Evolutionary conservation across 352 stramenopile genomes (phyloP).

Genomic region (Phytophthora hibernalis): DNA sequence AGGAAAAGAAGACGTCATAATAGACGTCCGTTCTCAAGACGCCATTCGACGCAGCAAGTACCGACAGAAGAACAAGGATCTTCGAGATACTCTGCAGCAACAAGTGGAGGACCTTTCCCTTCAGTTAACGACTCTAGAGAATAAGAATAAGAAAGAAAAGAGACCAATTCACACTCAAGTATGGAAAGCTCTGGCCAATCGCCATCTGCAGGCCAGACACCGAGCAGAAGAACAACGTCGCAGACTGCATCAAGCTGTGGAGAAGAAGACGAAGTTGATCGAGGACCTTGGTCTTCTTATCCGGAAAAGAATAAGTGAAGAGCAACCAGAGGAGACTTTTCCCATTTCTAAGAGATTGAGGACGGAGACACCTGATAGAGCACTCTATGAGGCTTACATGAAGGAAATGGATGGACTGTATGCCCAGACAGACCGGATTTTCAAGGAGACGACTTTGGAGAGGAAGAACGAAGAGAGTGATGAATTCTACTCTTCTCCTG

Average conservation of each 20-base stretch:
- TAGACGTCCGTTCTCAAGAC: conserved; percentile 25
- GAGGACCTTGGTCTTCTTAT: conserved; percentile 17
- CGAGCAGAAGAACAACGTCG: conserved; percentile 25
- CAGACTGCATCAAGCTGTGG: conserved; percentile 25
- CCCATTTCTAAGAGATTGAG: conserved; percentile 9
- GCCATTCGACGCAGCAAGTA: conserved; percentile 30
- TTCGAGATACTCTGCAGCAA: conserved; percentile 11
- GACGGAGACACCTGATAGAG: conserved; percentile 16
- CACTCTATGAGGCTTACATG: conserved; percentile 24
- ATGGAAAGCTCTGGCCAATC: conserved; percentile 31
- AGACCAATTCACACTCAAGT: conserved; percentile 3
- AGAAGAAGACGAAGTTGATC: conserved; percentile 20
- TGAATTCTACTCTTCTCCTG: conserved; percentile 1
- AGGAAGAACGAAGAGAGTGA: neutral
- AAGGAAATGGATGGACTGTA: neutral
- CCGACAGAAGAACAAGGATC: conserved; percentile 33
- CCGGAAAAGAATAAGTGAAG: conserved; percentile 30
- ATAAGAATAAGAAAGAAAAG: conserved; percentile 5
- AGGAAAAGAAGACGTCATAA: neutral
- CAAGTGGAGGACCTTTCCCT: conserved; percentile 23
- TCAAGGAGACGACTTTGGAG: neutral
- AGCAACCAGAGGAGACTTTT: neutral
- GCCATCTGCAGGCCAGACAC: conserved; percentile 26
- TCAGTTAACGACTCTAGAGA: conserved; percentile 14
- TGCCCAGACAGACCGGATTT: neutral